Conservation (phyloP, 2,329 filamentous ascomycete genomes). For the Knufia fluminis region DNA sequence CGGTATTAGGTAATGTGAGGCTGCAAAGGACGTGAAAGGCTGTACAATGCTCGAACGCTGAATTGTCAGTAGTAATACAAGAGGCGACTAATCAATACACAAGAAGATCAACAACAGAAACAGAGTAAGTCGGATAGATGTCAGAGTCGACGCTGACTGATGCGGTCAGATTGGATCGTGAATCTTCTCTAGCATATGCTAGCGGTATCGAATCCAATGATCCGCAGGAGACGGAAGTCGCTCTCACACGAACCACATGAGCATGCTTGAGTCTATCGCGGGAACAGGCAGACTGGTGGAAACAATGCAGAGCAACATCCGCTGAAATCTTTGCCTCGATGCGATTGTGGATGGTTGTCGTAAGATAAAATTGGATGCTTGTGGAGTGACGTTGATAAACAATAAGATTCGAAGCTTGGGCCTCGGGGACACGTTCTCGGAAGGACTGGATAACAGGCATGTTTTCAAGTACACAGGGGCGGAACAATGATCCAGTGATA, state of each 20-base stretch:
- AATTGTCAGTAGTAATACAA: neutral
- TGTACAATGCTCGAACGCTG: neutral
- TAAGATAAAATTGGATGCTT: neutral
- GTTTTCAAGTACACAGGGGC: neutral
- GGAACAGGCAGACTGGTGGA: neutral
- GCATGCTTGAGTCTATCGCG: neutral
- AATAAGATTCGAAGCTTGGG: neutral
- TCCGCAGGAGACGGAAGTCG: neutral
- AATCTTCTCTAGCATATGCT: neutral
- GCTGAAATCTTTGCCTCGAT: neutral
- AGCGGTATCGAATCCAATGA: neutral
- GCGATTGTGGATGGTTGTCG: neutral
- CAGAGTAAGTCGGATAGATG: too few relatives aligned
- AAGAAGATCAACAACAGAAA: neutral
- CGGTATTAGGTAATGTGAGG: too few relatives aligned
- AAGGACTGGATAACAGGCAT: neutral
- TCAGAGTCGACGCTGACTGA: neutral
- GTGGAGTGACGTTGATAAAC: constrained; percentile 8
- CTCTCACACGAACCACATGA: neutral
- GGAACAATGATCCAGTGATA: neutral
- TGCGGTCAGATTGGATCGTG: neutral
- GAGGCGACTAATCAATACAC: neutral
- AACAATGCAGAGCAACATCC: neutral
- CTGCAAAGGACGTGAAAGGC: neutral
- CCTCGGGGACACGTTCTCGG: neutral